Evolutionary conservation across 192 early-diverging fungal genomes (phyloP).

Genomic region (Allomyces macrogynus): DNA sequence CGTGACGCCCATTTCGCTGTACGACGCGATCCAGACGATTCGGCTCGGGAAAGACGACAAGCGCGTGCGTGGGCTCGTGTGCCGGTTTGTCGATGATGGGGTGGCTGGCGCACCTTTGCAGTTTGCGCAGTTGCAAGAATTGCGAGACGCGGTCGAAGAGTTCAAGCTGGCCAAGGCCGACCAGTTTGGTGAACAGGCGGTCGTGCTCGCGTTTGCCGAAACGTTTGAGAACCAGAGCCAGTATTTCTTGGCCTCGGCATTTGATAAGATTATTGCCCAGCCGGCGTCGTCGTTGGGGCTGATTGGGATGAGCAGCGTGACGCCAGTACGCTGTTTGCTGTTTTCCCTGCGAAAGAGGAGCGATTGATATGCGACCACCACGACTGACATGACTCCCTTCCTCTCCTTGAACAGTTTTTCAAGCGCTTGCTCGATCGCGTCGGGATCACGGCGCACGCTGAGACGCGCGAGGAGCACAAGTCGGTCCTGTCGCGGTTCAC

Average conservation of each 20-base stretch:
- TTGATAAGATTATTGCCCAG: constrained; percentile 37
- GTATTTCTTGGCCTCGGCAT: constrained; percentile 45
- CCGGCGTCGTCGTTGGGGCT: constrained; percentile 36
- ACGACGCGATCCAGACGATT: constrained; percentile 18
- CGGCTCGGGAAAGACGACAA: constrained; percentile 27
- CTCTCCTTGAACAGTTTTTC: constrained; percentile 25
- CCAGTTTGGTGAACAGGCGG: constrained; percentile 20
- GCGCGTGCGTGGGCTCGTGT: constrained; percentile 13
- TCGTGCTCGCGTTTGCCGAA: constrained; percentile 37
- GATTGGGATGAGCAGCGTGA: constrained; percentile 18
- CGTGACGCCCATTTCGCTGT: constrained; percentile 7
- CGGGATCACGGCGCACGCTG: constrained; percentile 27
- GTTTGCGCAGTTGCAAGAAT: constrained; percentile 40
- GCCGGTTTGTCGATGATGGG: constrained; percentile 12
- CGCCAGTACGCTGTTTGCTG: no score
- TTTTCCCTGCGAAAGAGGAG: no score
- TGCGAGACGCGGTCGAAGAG: constrained; percentile 23
- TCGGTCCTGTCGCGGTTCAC: constrained; percentile 25
- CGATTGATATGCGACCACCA: no score
- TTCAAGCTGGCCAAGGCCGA: constrained; percentile 29
- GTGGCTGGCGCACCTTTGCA: constrained; percentile 12
- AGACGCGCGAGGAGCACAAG: constrained; percentile 41
- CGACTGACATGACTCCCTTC: no score
- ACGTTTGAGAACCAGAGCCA: constrained; percentile 41
- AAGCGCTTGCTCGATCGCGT: constrained; percentile 33